These are phyloP conservation scores for Bolboschoenus planiculmis DNA, from an alignment of 176 grass and related monocot genomes.

Conservation along the genomic window DNA sequence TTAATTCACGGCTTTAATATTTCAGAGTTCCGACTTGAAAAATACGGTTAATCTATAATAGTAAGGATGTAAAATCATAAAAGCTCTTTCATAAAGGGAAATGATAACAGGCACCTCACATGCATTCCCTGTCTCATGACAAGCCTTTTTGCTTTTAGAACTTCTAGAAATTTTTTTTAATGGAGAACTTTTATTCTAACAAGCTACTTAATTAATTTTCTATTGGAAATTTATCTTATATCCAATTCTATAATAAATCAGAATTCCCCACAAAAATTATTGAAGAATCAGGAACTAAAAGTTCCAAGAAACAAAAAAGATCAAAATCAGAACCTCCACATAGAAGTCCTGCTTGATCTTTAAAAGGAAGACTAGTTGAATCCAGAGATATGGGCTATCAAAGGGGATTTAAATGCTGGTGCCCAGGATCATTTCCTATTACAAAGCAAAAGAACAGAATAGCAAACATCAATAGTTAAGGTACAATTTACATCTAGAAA, in stretches of 20 bases:
- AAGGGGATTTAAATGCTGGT: background rate
- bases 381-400: background rate
- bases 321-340: background rate
- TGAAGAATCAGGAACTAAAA: background rate
- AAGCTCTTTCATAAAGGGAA: background rate
- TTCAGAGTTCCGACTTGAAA: background rate
- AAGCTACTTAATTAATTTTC: background rate
- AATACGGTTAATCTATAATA: background rate
- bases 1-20: background rate
- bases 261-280: background rate
- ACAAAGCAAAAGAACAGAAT: background rate
- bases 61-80: background rate
- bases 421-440: background rate
- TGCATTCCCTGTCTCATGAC: background rate
- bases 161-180: background rate
- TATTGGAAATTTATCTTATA: no score
- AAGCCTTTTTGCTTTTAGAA: background rate
- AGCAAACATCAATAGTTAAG: background rate
- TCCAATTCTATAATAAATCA: background rate
- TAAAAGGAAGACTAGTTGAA: background rate
- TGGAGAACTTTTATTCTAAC: background rate
- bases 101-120: background rate
- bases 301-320: background rate
- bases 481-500: slow-evolving; percentile 1
- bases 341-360: background rate